A percentile compares a stretch with the other conserved stretches of the same genome.
Conservation (phyloP, 768 basidiomycete species). For the Lyophyllum semitale region DNA sequence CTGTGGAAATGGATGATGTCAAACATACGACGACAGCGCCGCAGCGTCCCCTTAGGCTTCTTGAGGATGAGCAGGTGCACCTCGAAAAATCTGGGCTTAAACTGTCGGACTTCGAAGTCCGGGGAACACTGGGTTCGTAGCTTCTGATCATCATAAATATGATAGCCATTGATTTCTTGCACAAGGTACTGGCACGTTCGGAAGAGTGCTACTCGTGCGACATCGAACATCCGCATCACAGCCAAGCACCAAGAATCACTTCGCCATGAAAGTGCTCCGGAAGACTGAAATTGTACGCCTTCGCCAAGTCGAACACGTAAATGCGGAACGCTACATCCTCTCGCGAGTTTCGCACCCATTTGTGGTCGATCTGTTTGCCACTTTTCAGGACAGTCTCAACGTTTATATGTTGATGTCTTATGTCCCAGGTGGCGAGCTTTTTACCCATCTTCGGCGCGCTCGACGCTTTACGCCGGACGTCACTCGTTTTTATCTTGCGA, state of each 20-base stretch:
- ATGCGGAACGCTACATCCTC: slow-evolving; percentile 92
- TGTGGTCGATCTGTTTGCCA: slow-evolving; percentile 93
- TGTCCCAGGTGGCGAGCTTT: slow-evolving; percentile 95
- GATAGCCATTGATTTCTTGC: slow-evolving; percentile 5
- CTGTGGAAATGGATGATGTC: slow-evolving; percentile 29
- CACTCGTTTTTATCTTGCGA: slow-evolving; percentile 96
- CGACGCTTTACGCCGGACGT: slow-evolving; percentile 96
- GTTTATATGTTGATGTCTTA: slow-evolving; percentile 98
- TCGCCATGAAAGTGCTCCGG: slow-evolving; percentile 87
- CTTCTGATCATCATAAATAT: slow-evolving; percentile 1
- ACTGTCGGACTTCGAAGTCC: slow-evolving; percentile 79
- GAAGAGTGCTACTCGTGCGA: slow-evolving; percentile 87
- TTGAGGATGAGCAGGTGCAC: slow-evolving; percentile 74
- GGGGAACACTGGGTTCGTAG: slow-evolving; percentile 69
- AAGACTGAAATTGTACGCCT: slow-evolving; percentile 86
- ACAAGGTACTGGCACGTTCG: slow-evolving; percentile 95
- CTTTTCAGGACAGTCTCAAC: slow-evolving; percentile 94
- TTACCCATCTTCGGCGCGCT: slow-evolving; percentile 93
- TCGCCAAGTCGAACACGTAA: slow-evolving; percentile 97
- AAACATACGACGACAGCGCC: slow-evolving; percentile 15
- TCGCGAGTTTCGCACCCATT: slow-evolving; percentile 92
- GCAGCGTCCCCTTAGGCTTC: slow-evolving; percentile 52
- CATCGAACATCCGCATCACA: slow-evolving; percentile 53
- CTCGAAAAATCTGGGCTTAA: slow-evolving; percentile 60
- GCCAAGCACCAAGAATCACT: slow-evolving; percentile 59